Evolutionary conservation across 169 alveolate genomes (phyloP), one percentile per base, ranked within the genome.

Genomic region (Cryptosporidium bovis): DNA sequence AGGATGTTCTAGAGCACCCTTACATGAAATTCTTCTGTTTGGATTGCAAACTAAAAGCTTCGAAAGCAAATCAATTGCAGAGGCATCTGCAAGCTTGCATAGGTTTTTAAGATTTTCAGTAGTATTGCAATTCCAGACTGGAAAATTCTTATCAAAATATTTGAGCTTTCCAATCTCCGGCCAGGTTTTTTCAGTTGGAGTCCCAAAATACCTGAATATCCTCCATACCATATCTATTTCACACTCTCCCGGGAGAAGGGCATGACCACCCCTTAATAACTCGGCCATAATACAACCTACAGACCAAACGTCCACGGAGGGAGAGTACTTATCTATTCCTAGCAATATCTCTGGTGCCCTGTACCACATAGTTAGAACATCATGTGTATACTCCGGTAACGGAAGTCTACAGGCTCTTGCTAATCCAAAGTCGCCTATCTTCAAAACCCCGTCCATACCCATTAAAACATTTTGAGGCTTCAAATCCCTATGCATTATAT

Each of bases 291-390:
- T 95, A 56, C 96, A 92, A 18, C 98, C 98, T 1, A 94, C 83
- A 20, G 96, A 93, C 97, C 98, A 95, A 29, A 94, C 92, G 82
- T 95, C 98, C 2, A 95, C 95, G 10, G 98, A 94, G 27, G 97
- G 94, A 44, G 95, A 91, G 90, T 95, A 95, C 65, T 92, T 92
- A 65, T 92, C 93, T 51, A 92, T 92, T 7, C 98, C 98, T 48
- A 95, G 90, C 58, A 95, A 83, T 13, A 95, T 93, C 83, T 95
- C 98, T 53, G 97, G 97, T 3, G 97, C 96, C 65, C 97, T 91
- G 66, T 95, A 95, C 96, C 97, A 95, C 69, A 94, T 82, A 33
- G 97, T 94, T 24, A 93, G 92, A 20, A 95, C 96, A 85, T 92
- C 95, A 66, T 93, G 96, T n/a, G 97, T 95, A 67, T 93, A 95